phyloP scores from a whole-genome alignment of 768 basidiomycete species.

The Trametes maxima region DNA sequence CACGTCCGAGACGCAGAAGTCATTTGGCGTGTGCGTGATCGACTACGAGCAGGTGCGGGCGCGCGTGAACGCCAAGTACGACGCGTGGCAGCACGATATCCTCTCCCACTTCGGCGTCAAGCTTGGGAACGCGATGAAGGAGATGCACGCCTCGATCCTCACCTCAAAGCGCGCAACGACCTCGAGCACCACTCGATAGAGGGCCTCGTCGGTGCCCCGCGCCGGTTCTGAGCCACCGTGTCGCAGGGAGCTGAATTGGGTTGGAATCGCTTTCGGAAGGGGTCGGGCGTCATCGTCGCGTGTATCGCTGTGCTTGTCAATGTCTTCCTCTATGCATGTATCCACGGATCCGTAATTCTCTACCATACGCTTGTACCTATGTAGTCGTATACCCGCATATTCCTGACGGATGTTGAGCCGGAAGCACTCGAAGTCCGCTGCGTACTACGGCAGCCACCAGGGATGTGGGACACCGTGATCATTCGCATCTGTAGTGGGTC shows the following conservation, averaged over 20 bases:
- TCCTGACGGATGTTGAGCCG: slow-evolving; percentile 4
- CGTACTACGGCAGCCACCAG: not conserved
- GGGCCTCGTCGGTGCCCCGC: slow-evolving; percentile 67
- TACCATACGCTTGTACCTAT: slow-evolving; percentile 24
- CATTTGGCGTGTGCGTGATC: slow-evolving; percentile 91
- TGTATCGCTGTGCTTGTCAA: slow-evolving; percentile 19
- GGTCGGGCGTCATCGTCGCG: slow-evolving; percentile 9
- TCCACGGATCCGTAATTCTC: slow-evolving; percentile 21
- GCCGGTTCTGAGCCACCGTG: slow-evolving; percentile 31
- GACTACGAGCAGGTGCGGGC: slow-evolving; percentile 99
- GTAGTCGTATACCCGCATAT: slow-evolving; percentile 25
- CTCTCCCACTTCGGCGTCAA: slow-evolving; percentile 90
- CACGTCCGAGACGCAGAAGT: slow-evolving; percentile 89
- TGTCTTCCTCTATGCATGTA: slow-evolving; percentile 23
- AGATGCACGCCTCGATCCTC: slow-evolving; percentile 92
- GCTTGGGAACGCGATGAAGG: slow-evolving; percentile 94
- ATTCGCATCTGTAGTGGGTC: not conserved
- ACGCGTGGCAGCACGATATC: slow-evolving; percentile 96
- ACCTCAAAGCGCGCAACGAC: slow-evolving; percentile 93
- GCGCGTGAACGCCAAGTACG: slow-evolving; percentile 97
- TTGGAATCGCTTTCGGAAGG: slow-evolving; percentile 1
- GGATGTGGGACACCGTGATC: not conserved
- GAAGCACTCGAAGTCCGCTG: not conserved
- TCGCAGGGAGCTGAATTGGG: not conserved
- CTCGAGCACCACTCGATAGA: slow-evolving; percentile 97